Evolutionary conservation across 2,329 filamentous ascomycete species (phyloP), one percentile per base, ranked within the genome.

Genomic region (Cytospora leucostoma): DNA sequence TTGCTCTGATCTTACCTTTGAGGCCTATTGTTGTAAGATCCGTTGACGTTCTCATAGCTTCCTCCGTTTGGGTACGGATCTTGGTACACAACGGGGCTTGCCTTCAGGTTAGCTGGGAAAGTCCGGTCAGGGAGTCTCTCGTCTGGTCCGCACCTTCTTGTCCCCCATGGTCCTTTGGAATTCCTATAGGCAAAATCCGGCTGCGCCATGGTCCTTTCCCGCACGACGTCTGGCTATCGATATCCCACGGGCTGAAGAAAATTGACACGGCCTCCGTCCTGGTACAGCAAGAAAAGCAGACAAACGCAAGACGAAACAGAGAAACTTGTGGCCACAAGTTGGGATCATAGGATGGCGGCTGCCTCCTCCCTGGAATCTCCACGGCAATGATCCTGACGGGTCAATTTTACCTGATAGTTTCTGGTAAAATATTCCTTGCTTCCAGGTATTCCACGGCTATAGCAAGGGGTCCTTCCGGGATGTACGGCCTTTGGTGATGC

Each of bases 121-220:
- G 56, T 66, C 64, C 56, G 54, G 35, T 61, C 40, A 53, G 50
- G 61, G 62, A 38, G 53, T 58, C 53, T 58, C 56, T 56, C 65
- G 51, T 65, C 63, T 55, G 69, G 64, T 72, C 74, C 80, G 78
- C 79, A 85, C 82, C 81, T 85, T 66, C 61, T 59, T 54, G 64
- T 63, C 40, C 50, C 64, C 64, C 64, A 66, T 19, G 64, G 61
- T 64, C 61, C 64, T 61, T 66, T 66, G 68, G 80, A 71, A 67
- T 73, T 75, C 71, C 77, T 79, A 74, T 82, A 83, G 66, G 77
- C 74, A 76, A 79, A 76, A 60, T 81, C 78, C 70, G 78, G 76
- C 67, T 80, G 79, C 52, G 78, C 75, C 79, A 81, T 47, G n/a
- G n/a, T 47, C 11, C 80, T 67, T 77, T 73, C 71, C 73, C 72